These are phyloP conservation scores for Tolypocladium pustulatum DNA, from an alignment of 2,329 filamentous ascomycete species.

Conservation along the genomic window DNA sequence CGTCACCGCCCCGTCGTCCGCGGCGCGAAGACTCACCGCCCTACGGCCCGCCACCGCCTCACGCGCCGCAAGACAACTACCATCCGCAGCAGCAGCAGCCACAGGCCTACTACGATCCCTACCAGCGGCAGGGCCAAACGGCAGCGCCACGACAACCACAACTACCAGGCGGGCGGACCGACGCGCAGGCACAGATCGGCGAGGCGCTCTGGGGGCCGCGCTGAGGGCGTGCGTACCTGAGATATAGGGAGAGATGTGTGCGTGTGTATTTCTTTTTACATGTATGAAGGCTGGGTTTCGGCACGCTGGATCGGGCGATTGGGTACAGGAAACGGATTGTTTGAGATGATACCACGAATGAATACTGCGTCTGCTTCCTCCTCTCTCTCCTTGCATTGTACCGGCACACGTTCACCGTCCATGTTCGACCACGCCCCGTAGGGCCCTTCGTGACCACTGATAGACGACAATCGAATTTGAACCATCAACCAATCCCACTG, in stretches of 20 bases:
- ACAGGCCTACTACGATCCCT: conserved; percentile 2
- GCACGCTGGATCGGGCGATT: background rate
- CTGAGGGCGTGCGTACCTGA: background rate
- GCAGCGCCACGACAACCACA: background rate
- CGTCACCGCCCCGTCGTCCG: conserved; percentile 3
- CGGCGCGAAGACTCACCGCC: conserved; percentile 1
- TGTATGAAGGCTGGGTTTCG: background rate
- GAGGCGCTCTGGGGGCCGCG: conserved; percentile 7
- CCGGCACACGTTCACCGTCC: background rate
- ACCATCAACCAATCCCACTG: background rate
- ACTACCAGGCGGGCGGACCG: background rate
- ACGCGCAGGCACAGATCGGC: conserved; percentile 4
- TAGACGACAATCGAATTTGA: background rate
- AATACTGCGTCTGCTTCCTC: background rate
- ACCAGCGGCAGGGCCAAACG: background rate
- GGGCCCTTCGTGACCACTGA: background rate
- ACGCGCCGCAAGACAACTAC: background rate
- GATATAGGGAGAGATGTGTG: background rate
- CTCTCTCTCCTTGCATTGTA: background rate
- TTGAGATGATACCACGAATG: background rate
- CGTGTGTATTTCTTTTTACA: background rate
- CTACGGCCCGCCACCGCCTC: background rate
- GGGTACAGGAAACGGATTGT: background rate
- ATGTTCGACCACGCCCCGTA: background rate
- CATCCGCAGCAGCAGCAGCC: background rate